A percentile compares a stretch with the other conserved stretches of the same genome.
phyloP scores from a whole-genome alignment of 306 rosid genomes.

The Sicyos baderoa region DNA sequence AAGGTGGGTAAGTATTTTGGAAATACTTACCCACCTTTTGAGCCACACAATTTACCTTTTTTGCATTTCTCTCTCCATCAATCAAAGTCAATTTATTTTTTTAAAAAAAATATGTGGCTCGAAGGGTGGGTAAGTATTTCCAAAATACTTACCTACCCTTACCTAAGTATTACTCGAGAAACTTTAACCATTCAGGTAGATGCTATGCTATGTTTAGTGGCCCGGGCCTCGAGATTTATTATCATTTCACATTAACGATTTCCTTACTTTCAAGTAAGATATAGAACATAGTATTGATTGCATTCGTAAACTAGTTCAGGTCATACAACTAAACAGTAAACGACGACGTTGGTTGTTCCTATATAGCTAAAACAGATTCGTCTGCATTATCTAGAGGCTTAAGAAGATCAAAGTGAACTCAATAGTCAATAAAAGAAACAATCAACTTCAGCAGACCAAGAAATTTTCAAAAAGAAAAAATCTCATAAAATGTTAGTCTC shows the following conservation, averaged over 20 bases:
- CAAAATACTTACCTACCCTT: too few relatives aligned
- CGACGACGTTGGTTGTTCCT: too few relatives aligned
- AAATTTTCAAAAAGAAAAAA: neutral
- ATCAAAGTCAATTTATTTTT: too few relatives aligned
- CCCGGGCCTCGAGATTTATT: neutral
- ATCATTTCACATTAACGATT: neutral
- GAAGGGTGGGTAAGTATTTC: too few relatives aligned
- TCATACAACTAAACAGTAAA: neutral
- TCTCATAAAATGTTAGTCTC: neutral
- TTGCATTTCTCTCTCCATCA: too few relatives aligned
- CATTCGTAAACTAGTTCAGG: neutral
- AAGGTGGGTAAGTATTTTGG: too few relatives aligned
- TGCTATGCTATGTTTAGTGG: slow-evolving; percentile 3
- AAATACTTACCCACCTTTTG: too few relatives aligned
- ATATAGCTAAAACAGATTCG: neutral
- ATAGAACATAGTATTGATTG: neutral
- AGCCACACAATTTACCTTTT: too few relatives aligned
- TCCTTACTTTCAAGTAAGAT: neutral
- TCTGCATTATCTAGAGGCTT: neutral
- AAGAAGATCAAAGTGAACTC: neutral
- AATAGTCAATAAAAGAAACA: neutral
- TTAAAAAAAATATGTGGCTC: too few relatives aligned
- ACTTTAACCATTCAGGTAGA: neutral
- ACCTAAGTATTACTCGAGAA: too few relatives aligned
- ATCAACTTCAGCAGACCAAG: neutral